phyloP scores from a whole-genome alignment of 108 stramenopile genomes.

The Fragilariopsis cylindrus region DNA sequence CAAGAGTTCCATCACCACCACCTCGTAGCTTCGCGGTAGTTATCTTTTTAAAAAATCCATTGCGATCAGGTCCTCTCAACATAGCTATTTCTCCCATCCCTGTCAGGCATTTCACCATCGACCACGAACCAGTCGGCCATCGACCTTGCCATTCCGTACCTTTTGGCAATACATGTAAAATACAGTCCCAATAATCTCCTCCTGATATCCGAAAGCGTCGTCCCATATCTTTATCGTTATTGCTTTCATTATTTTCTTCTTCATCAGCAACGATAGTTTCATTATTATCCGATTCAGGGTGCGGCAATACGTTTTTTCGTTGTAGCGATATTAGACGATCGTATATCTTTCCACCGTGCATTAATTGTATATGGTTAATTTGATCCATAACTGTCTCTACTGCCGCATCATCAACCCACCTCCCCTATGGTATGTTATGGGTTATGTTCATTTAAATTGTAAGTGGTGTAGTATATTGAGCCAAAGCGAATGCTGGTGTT shows the following conservation, averaged over 20 bases:
- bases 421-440: not conserved
- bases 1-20: slow-evolving; percentile 68
- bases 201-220: slow-evolving; percentile 53
- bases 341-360: slow-evolving; percentile 33
- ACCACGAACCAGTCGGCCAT: slow-evolving; percentile 81
- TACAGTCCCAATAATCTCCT: slow-evolving; percentile 72
- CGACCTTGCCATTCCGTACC: slow-evolving; percentile 47
- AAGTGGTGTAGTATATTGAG: not conserved
- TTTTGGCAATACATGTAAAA: slow-evolving; percentile 70
- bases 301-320: not conserved
- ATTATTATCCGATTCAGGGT: not conserved
- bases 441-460: too few species aligned
- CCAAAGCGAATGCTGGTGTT: not conserved
- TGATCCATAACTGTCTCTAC: slow-evolving; percentile 51
- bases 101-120: slow-evolving; percentile 61
- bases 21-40: slow-evolving; percentile 59
- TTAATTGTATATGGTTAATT: slow-evolving; percentile 49
- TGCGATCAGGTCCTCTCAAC: slow-evolving; percentile 63
- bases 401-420: slow-evolving; percentile 53
- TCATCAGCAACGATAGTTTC: slow-evolving; percentile 15
- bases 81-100: slow-evolving; percentile 64
- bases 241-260: slow-evolving; percentile 10
- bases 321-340: slow-evolving; percentile 29
- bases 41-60: slow-evolving; percentile 55
- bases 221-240: slow-evolving; percentile 21